Base-by-base conservation (phyloP, 768 basidiomycete genomes). In the Asterophora lycoperdoides region DNA sequence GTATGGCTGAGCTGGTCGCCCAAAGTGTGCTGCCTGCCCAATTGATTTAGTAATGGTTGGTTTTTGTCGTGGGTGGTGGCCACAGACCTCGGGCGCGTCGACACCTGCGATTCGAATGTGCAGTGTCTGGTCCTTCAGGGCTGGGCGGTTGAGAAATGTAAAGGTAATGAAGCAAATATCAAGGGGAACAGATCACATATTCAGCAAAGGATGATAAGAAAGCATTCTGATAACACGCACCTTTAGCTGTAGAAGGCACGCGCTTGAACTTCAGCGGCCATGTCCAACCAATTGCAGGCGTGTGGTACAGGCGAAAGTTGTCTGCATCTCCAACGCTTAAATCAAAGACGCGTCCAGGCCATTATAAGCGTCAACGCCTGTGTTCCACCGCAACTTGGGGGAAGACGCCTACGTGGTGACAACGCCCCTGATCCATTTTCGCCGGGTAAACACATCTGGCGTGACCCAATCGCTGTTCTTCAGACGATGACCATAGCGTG, bases 81-180 rank as follows among this genome's bases (percentile, higher is more conserved):
- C 15, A 42, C 62, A 26, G 56, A 88, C 91, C 74, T 98, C 94
- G 0, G 94, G 94, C 1, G 94, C 94, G 62, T 98, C 94, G 4
- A 93, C 82, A 0, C 91, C 94, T 11, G 89, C 89, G 23, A 98
- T 80, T 11, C 94, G 82, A 23, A 98, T 81, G 59, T 89, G 86
- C 14, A 97, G 72, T 1, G 94, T 96, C 56, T 91, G 70, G 52
- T 84, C 79, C 61, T 80, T 88, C 40, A 94, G 71, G 0, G 80
- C 92, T 91, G 54, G 17, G 41, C n/a, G 35, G 33, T 6, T 13
- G 23, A 8, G 32, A 10, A 46, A 42, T 14, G 30, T 40, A 15
- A 14, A 9, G n/a, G n/a, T n/a, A n/a, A n/a, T n/a, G n/a, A n/a
- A n/a, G n/a, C n/a, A n/a, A n/a, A n/a, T n/a, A n/a, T n/a, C n/a